A percentile compares a stretch with the other conserved stretches of the same genome.
Conservation (phyloP, 352 stramenopile genomes). For the Hyphochytrium catenoides region DNA sequence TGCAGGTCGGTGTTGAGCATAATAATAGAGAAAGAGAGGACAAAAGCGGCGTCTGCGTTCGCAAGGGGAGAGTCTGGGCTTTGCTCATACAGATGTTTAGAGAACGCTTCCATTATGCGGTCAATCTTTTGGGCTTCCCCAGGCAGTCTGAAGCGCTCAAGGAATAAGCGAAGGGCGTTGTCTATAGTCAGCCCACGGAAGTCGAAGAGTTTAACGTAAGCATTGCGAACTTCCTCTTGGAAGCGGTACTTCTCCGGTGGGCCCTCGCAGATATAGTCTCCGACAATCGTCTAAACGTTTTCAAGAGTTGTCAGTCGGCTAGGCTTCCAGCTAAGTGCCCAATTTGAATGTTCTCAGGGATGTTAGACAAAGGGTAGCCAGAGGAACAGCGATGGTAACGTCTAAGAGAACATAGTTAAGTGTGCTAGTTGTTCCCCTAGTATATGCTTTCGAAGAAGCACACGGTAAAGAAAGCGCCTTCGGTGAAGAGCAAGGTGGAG, state of each 20-base stretch:
- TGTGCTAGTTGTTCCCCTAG: too few relatives aligned
- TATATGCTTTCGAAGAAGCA: too few relatives aligned
- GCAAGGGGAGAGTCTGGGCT: slow-evolving; percentile 18
- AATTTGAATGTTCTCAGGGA: too few relatives aligned
- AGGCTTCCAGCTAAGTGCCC: too few relatives aligned
- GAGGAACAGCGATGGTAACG: too few relatives aligned
- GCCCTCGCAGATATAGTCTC: slow-evolving; percentile 86
- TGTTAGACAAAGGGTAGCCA: too few relatives aligned
- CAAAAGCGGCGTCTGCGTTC: slow-evolving; percentile 75
- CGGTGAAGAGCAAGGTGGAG: too few relatives aligned
- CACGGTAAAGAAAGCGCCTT: too few relatives aligned
- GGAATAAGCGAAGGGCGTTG: slow-evolving; percentile 69
- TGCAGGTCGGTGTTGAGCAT: slow-evolving; percentile 99
- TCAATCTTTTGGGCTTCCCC: slow-evolving; percentile 97
- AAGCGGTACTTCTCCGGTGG: slow-evolving; percentile 88
- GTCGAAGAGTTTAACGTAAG: slow-evolving; percentile 74
- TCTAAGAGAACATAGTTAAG: too few relatives aligned
- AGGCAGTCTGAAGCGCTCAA: slow-evolving; percentile 83
- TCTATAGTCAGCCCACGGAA: slow-evolving; percentile 70
- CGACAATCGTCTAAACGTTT: slow-evolving; percentile 82
- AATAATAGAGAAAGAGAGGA: slow-evolving; percentile 95
- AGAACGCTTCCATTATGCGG: slow-evolving; percentile 88
- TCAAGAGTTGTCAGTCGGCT: too few relatives aligned
- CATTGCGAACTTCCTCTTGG: slow-evolving; percentile 53
- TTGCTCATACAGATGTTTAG: slow-evolving; percentile 60